Conservation (phyloP, 2,329 filamentous ascomycete genomes). For the Xylariaceae sp. region DNA sequence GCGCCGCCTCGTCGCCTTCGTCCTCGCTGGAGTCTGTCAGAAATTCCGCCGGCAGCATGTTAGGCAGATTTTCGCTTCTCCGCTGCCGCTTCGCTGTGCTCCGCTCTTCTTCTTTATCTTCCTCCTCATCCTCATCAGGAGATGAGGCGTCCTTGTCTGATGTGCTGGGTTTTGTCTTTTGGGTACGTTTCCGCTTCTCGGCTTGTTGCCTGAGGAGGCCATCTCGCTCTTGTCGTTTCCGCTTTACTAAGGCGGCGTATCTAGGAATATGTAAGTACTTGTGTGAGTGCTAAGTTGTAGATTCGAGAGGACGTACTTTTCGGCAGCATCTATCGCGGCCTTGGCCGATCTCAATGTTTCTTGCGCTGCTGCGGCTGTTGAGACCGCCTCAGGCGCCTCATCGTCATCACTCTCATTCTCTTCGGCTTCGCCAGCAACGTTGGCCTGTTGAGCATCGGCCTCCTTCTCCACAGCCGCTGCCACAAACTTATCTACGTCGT, state of each 20-base stretch:
- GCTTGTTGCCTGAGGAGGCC: conserved; percentile 62
- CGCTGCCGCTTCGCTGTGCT: conserved; percentile 37
- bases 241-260: conserved; percentile 57
- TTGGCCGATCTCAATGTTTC: conserved; percentile 53
- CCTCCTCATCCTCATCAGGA: conserved; percentile 9
- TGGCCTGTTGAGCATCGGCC: conserved; percentile 6
- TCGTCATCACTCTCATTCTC: conserved; percentile 53
- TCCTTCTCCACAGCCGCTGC: conserved; percentile 33
- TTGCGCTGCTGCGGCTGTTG: conserved; percentile 55
- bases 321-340: conserved; percentile 55
- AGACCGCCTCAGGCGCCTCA: conserved; percentile 65
- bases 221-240: conserved; percentile 62
- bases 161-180: conserved; percentile 19
- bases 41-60: conserved; percentile 59
- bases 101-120: conserved; percentile 31
- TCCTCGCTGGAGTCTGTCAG: conserved; percentile 54
- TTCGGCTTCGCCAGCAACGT: conserved; percentile 32
- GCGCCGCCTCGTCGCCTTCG: conserved; percentile 28
- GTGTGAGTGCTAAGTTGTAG: not conserved
- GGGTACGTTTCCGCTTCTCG: conserved; percentile 51
- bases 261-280: conserved; percentile 41
- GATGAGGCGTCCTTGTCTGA: conserved; percentile 8
- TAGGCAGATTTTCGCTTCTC: conserved; percentile 48
- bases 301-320: conserved; percentile 52
- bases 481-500: conserved; percentile 42